Base-by-base conservation (phyloP, 176 grass and related monocot species). In the Cocos nucifera region DNA sequence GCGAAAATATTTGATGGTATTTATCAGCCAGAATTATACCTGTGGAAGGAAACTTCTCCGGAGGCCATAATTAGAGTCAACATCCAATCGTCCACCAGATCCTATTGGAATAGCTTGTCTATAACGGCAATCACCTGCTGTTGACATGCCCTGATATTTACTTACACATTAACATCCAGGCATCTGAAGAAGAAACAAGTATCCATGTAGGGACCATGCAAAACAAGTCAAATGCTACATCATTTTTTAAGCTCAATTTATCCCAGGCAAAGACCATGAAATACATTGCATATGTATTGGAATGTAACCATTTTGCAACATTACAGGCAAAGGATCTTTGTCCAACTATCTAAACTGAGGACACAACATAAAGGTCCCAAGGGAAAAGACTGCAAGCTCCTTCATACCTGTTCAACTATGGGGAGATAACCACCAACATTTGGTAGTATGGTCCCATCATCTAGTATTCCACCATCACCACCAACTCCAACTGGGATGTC, bases 401-500 rank as follows among this genome's bases (percentile, higher is more conserved):
- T 44, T 44, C 35, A 14, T 74, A 95, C 91, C 83, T 95, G 91
- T 21, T 90, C 86, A 62, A 89, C 84, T 19, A 95, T 39, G 29
- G 86, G 73, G 22, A 84, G 79, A 75, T 86, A 89, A 57, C 86
- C 90, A 54, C 90, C 90, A 22, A 89, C 83, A 56, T 86, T 78
- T 2, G 70, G 70, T 61, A 73, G 73, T 67, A 95, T 89, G 21
- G 52, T 79, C 27, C 86, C 86, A 29, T 64, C 62, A 18, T 81
- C 56, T 60, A 86, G 83, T 78, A 89, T 89, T 48, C 90, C 90
- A 57, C 86, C 90, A 1, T 95, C 90, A 18, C 90, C 90, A 17
- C 90, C 83, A 15, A 86, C 29, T n/a, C 90, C 86, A 21, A 95
- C 86, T 0, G 22, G 56, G 8, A 95, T 84, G 54, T 95, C 86